A percentile compares a stretch with the other conserved stretches of the same genome.
Conservation (phyloP, 2,329 filamentous ascomycete genomes). For the Verticillium tricorpus region DNA sequence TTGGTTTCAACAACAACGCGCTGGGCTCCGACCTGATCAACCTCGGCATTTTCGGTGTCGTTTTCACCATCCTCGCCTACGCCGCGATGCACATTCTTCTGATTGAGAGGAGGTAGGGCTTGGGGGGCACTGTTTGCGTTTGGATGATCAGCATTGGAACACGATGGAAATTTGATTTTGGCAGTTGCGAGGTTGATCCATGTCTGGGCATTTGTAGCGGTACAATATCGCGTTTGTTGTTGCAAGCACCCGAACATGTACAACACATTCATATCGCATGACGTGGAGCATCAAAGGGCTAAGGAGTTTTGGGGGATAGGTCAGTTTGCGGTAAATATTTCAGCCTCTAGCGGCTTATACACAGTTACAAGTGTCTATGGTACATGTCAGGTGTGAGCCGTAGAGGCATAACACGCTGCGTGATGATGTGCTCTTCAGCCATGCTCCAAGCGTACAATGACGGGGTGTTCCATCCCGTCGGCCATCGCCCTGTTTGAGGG, state of each 20-base stretch:
- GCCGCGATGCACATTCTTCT: constrained; percentile 88
- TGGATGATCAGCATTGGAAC: not conserved
- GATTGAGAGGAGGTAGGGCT: constrained; percentile 73
- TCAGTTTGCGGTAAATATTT: not conserved
- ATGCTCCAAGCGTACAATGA: not conserved
- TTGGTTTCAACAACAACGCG: constrained; percentile 86
- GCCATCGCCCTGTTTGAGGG: not conserved
- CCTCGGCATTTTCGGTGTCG: constrained; percentile 73
- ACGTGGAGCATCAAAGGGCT: not conserved
- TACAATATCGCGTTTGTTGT: not conserved
- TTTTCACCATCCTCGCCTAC: constrained; percentile 86
- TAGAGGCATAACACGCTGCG: not conserved
- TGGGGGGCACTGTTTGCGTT: not conserved
- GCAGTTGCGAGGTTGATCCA: constrained; percentile 1
- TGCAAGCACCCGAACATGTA: not conserved
- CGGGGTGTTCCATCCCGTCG: not conserved
- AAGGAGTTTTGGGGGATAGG: not conserved
- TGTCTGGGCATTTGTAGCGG: not conserved
- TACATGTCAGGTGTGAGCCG: not conserved
- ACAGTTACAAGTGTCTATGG: constrained; percentile 4
- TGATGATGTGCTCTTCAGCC: not conserved
- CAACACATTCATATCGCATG: not conserved
- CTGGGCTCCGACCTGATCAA: constrained; percentile 82
- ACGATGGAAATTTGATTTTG: not conserved
- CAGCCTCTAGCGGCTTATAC: constrained; percentile 1